These are phyloP conservation scores for Fraxinus cuspidata DNA, from an alignment of 257 asterid genomes.

Conservation along the genomic window DNA sequence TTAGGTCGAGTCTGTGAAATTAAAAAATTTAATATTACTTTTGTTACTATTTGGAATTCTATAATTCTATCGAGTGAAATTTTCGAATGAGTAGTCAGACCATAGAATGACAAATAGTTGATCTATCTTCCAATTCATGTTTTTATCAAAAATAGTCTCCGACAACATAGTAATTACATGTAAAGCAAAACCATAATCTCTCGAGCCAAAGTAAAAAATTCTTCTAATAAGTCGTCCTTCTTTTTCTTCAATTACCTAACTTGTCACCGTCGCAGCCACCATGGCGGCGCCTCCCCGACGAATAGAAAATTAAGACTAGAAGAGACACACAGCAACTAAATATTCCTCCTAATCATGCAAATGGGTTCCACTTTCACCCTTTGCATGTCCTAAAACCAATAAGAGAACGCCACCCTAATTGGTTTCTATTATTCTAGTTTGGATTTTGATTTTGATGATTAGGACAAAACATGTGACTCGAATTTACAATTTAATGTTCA, in stretches of 20 bases:
- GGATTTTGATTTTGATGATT: neutral
- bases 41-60: too few species aligned
- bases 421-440: neutral
- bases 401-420: neutral
- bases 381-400: neutral
- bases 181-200: too few species aligned
- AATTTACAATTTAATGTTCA: neutral
- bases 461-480: neutral
- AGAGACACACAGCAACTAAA: neutral
- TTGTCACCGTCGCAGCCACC: neutral
- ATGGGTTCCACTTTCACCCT: neutral
- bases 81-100: too few species aligned
- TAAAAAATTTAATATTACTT: too few species aligned
- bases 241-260: neutral
- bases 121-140: too few species aligned
- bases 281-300: neutral
- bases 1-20: too few species aligned
- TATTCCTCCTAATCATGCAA: neutral
- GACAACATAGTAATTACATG: too few species aligned
- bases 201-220: too few species aligned
- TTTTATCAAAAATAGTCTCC: too few species aligned
- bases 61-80: too few species aligned
- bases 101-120: too few species aligned
- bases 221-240: too few species aligned
- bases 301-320: neutral